phyloP scores from a whole-genome alignment of 352 stramenopile species.

The Pythium oligandrum region DNA sequence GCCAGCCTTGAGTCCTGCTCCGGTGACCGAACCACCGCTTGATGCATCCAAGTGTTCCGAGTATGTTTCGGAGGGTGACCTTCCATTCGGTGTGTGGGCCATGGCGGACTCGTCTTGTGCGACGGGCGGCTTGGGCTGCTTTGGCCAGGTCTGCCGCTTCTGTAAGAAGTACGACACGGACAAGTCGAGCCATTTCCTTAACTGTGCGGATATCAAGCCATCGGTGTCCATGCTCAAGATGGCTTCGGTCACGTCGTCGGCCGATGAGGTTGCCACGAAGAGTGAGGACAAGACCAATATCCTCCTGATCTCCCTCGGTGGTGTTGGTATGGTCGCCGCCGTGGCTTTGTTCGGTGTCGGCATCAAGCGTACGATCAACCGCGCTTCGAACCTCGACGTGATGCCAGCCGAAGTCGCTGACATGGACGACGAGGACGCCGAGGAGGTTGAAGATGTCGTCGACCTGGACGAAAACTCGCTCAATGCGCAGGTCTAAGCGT shows the following conservation, averaged over 20 bases:
- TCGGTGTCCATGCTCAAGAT: background rate
- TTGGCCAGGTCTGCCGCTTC: slow-evolving; percentile 19
- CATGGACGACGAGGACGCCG: background rate
- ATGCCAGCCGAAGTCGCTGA: no score
- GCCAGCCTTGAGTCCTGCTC: background rate
- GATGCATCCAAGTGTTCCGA: slow-evolving; percentile 3
- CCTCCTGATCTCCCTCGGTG: no score
- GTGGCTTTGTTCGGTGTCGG: slow-evolving; percentile 20
- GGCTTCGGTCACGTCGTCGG: background rate
- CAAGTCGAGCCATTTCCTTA: background rate
- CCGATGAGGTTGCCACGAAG: slow-evolving; percentile 6
- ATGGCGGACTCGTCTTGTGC: slow-evolving; percentile 15
- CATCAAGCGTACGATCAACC: slow-evolving; percentile 19
- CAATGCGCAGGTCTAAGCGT: no score
- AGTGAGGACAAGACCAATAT: slow-evolving; percentile 8
- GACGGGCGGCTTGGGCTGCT: slow-evolving; percentile 22
- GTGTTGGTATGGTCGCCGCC: slow-evolving; percentile 25
- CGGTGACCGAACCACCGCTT: background rate
- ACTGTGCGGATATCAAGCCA: background rate
- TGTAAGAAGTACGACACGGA: slow-evolving; percentile 13
- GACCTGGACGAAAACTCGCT: no score
- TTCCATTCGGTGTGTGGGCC: slow-evolving; percentile 5
- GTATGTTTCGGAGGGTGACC: slow-evolving; percentile 11
- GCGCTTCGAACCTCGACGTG: background rate
- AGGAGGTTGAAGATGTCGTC: slow-evolving; percentile 3